Percentiles rank a stretch among this genome's conserved stretches.
Evolutionary conservation across 306 rosid species (phyloP).

Genomic region (Vachellia collinsii): DNA sequence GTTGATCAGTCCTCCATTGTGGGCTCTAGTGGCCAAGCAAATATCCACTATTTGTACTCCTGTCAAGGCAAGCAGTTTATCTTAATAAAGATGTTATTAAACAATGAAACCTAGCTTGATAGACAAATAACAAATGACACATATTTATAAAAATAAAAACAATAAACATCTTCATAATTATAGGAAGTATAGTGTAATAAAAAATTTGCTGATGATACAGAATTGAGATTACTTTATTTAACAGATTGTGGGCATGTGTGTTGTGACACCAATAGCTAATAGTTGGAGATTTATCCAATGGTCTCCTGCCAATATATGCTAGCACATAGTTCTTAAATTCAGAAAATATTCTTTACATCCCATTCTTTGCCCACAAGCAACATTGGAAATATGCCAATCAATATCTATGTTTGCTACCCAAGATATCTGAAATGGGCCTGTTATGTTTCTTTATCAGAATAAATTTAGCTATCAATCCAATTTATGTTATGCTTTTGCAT

Average conservation of each 20-base stretch:
- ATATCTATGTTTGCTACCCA: not conserved
- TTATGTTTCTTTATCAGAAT: constrained; percentile 3
- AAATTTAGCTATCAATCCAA: constrained; percentile 11
- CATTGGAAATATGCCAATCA: not conserved
- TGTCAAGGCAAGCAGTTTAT: constrained; percentile 59
- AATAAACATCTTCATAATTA: constrained; percentile 15
- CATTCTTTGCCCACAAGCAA: not conserved
- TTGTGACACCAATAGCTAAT: constrained; percentile 2
- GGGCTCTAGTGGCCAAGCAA: constrained; percentile 89
- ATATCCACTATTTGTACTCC: constrained; percentile 97
- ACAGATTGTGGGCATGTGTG: not conserved
- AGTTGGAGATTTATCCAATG: not conserved
- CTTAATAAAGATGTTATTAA: constrained; percentile 35
- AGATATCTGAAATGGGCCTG: not conserved
- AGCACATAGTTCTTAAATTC: not conserved
- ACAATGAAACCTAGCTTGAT: constrained; percentile 20
- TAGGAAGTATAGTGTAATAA: constrained; percentile 19
- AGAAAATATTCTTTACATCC: not conserved
- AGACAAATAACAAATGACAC: not conserved
- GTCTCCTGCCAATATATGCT: not conserved
- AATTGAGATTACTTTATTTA: not conserved
- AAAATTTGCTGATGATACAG: not conserved
- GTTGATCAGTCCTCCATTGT: constrained; percentile 91
- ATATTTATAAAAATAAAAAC: not conserved
- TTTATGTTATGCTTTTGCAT: not conserved